These are phyloP conservation scores for Xylaria nigripes DNA, from an alignment of 495 filamentous ascomycete genomes.

Conservation along the genomic window DNA sequence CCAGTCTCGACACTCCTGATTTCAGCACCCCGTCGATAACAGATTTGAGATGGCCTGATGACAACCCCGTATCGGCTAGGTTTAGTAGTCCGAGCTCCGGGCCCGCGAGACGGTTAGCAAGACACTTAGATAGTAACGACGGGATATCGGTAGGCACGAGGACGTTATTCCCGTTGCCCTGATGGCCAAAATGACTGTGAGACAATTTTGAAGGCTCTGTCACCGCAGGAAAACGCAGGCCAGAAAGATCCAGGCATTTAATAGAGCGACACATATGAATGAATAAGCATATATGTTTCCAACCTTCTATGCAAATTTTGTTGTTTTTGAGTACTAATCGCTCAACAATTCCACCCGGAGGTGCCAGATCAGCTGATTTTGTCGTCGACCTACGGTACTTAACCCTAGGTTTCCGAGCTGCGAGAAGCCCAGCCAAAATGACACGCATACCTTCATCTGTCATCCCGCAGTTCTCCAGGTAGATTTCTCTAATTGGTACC, in stretches of 20 bases:
- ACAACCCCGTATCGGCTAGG: conserved; percentile 68
- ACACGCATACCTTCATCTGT: conserved; percentile 79
- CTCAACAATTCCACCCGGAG: conserved; percentile 66
- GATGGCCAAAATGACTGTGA: conserved; percentile 15
- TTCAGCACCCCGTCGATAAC: conserved; percentile 69
- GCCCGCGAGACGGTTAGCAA: conserved; percentile 68
- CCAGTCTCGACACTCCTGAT: conserved; percentile 66
- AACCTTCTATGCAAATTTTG: conserved; percentile 77
- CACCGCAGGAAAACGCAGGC: conserved; percentile 66
- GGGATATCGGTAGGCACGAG: conserved; percentile 25
- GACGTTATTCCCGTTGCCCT: conserved; percentile 7
- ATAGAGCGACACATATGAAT: conserved; percentile 81
- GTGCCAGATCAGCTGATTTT: conserved; percentile 23
- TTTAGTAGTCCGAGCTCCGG: conserved; percentile 75
- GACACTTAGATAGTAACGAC: conserved; percentile 57
- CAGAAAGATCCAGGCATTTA: conserved; percentile 77
- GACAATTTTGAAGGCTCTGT: conserved; percentile 18
- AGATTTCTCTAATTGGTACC: conserved; percentile 76
- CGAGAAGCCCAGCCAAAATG: conserved; percentile 77
- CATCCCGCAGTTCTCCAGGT: conserved; percentile 78
- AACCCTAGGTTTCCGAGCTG: conserved; percentile 55
- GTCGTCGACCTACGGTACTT: conserved; percentile 34
- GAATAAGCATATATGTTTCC: conserved; percentile 86
- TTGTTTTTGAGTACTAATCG: conserved; percentile 77
- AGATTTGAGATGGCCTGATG: conserved; percentile 56